Conservation (phyloP, 2,329 filamentous ascomycete genomes). For the Venturia oleaginea region DNA sequence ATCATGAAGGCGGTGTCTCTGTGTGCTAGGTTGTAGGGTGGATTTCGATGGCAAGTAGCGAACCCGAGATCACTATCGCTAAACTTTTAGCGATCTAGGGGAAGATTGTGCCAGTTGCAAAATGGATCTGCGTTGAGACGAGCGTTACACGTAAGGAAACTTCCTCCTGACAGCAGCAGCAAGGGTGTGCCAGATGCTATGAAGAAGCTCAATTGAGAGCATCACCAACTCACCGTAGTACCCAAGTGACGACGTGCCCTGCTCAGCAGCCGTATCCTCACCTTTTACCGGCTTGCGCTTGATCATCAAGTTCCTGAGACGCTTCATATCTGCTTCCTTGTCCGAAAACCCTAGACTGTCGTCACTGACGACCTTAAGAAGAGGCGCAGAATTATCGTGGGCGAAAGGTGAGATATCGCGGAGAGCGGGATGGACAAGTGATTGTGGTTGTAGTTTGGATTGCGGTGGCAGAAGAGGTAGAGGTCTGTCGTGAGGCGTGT, state of each 20-base stretch:
- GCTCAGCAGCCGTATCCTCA: background rate
- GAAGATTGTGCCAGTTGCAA: background rate
- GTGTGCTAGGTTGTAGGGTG: background rate
- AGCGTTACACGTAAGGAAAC: background rate
- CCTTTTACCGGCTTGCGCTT: constrained; percentile 1
- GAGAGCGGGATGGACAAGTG: background rate
- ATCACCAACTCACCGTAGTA: background rate
- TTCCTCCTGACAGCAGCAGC: background rate
- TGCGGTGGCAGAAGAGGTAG: background rate
- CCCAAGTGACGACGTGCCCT: constrained; percentile 1
- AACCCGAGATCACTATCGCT: background rate
- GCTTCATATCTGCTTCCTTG: constrained; percentile 1
- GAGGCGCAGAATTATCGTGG: background rate
- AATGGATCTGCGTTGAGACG: background rate
- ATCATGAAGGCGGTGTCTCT: background rate
- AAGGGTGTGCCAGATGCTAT: background rate
- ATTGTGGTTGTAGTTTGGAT: background rate
- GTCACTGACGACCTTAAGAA: background rate
- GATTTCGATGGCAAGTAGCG: background rate
- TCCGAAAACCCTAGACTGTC: background rate
- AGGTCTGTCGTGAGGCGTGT: background rate
- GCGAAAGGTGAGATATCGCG: background rate
- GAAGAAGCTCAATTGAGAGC: background rate
- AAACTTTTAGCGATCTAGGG: background rate
- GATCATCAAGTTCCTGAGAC: constrained; percentile 4